Percentiles rank a stretch among this genome's conserved stretches.
Conservation (phyloP, 2,329 filamentous ascomycete species). For the Colletotrichum sp. region DNA sequence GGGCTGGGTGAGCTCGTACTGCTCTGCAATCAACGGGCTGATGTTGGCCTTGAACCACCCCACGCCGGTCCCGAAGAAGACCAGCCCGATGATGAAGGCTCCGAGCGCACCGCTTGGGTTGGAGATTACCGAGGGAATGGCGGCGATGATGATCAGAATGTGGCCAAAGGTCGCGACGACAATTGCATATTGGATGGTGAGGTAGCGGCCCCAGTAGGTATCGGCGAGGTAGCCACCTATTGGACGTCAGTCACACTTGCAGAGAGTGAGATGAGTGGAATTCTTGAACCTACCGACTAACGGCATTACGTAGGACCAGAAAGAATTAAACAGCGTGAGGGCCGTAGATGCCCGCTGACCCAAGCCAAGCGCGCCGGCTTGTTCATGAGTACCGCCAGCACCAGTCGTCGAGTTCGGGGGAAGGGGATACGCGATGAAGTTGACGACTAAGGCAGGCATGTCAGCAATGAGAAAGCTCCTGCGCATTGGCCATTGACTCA, state of each 20-base stretch:
- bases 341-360: conserved; percentile 19
- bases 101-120: conserved; percentile 47
- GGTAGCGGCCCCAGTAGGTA: conserved; percentile 72
- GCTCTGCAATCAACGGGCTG: conserved; percentile 70
- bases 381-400: conserved; percentile 35
- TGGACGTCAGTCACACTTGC: background rate
- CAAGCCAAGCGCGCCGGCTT: conserved; percentile 23
- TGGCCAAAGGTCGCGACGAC: conserved; percentile 70
- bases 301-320: conserved; percentile 22
- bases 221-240: conserved; percentile 64
- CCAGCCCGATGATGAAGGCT: conserved; percentile 66
- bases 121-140: conserved; percentile 40
- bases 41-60: conserved; percentile 77
- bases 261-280: too few relatives aligned
- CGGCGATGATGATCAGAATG: conserved; percentile 69
- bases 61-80: conserved; percentile 63
- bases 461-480: conserved; percentile 27
- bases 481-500: conserved; percentile 43
- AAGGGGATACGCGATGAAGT: conserved; percentile 61
- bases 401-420: conserved; percentile 58
- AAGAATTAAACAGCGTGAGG: conserved; percentile 19
- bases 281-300: conserved; percentile 27
- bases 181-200: conserved; percentile 74
- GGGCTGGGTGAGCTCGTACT: conserved; percentile 59
- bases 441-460: conserved; percentile 52